phyloP scores from a whole-genome alignment of 2,329 filamentous ascomycete species.

The Trichoderma atrobrunneum region DNA sequence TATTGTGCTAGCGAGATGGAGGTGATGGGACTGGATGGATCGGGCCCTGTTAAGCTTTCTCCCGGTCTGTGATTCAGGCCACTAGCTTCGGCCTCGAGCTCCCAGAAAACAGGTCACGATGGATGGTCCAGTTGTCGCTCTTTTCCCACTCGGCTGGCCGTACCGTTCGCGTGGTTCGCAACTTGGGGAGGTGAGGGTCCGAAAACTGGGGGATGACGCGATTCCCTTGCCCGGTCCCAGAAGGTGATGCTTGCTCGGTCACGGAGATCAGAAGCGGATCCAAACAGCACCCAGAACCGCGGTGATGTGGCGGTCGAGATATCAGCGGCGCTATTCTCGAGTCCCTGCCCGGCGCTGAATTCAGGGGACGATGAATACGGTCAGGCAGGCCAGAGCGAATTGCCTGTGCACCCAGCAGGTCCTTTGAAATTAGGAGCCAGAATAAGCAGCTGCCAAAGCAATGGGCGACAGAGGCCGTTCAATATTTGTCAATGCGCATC shows the following conservation, averaged over 20 bases:
- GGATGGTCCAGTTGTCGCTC: neutral
- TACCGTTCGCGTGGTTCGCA: conserved; percentile 13
- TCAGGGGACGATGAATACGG: conserved; percentile 1
- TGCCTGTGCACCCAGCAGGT: neutral
- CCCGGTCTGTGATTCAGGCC: conserved; percentile 10
- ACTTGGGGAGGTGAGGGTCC: neutral
- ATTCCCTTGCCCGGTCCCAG: neutral
- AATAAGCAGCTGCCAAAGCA: conserved; percentile 4
- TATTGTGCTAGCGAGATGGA: neutral
- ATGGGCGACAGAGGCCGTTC: neutral
- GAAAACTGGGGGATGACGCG: conserved; percentile 15
- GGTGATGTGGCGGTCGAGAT: neutral
- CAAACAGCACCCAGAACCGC: neutral
- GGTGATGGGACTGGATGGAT: conserved; percentile 14
- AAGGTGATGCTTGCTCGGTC: neutral
- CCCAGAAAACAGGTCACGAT: conserved; percentile 15
- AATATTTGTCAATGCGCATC: neutral
- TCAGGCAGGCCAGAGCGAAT: neutral
- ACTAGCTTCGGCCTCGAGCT: conserved; percentile 5
- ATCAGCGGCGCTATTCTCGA: neutral
- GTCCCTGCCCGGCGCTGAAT: conserved; percentile 7
- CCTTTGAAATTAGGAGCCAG: neutral
- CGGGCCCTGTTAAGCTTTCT: conserved; percentile 19
- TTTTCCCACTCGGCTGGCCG: neutral
- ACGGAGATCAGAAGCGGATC: conserved; percentile 4